Percentiles rank a stretch among this genome's conserved stretches.
These are phyloP conservation scores for Uncinocarpus reesii DNA, from an alignment of 2,329 filamentous ascomycete genomes.

Conservation along the genomic window DNA sequence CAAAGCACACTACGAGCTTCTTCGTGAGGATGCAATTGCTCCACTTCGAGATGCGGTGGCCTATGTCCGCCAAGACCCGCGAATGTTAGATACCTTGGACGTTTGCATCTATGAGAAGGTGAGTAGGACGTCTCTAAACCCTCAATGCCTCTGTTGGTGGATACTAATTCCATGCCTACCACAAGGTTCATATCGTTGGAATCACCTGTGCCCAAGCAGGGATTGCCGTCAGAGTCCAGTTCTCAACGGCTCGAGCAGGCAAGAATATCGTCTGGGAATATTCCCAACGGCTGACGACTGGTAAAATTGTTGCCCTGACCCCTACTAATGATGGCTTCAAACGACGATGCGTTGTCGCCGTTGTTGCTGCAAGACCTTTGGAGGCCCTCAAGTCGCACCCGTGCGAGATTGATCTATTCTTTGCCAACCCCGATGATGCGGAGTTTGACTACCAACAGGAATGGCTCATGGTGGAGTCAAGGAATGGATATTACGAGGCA, in stretches of 20 bases:
- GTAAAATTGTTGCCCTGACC: conserved; percentile 47
- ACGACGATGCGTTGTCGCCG: conserved; percentile 56
- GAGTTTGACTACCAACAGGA: conserved; percentile 59
- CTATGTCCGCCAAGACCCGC: conserved; percentile 43
- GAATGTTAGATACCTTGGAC: conserved; percentile 47
- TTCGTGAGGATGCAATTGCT: conserved; percentile 63
- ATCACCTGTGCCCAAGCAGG: conserved; percentile 55
- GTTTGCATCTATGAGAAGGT: conserved; percentile 63
- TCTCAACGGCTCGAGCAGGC: conserved; percentile 55
- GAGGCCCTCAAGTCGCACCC: conserved; percentile 54
- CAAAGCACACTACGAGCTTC: conserved; percentile 60
- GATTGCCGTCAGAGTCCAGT: conserved; percentile 56
- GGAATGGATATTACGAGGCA: conserved; percentile 65
- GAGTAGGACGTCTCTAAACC: conserved; percentile 11
- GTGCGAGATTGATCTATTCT: conserved; percentile 66
- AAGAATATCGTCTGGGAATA: conserved; percentile 60
- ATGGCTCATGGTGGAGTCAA: conserved; percentile 69
- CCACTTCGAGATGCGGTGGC: conserved; percentile 58
- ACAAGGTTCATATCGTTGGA: conserved; percentile 55
- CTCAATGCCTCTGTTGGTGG: neutral
- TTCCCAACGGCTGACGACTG: conserved; percentile 47
- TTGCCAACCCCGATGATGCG: conserved; percentile 50
- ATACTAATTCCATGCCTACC: neutral
- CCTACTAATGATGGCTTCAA: conserved; percentile 51
- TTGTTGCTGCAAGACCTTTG: conserved; percentile 60